These are phyloP conservation scores for Microbotryum violaceum DNA, from an alignment of 1,284 basidiomycete genomes.

Conservation along the genomic window DNA sequence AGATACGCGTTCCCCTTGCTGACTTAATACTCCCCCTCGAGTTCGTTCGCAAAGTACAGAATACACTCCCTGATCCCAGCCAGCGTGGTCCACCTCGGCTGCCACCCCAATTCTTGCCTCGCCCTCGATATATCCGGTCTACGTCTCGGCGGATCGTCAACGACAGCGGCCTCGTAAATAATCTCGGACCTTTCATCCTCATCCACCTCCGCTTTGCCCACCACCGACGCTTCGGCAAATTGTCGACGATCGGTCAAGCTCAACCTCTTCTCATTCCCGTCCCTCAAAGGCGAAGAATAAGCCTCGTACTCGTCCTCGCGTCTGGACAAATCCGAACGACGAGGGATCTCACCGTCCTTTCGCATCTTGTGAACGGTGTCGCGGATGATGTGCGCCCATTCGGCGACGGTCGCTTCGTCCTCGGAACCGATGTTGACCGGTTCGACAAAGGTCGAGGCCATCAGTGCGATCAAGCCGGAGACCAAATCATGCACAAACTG, in stretches of 20 bases:
- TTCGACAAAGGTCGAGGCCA: conserved; percentile 82
- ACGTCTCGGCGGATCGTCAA: conserved; percentile 87
- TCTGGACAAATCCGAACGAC: neutral
- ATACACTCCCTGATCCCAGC: conserved; percentile 94
- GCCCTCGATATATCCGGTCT: conserved; percentile 87
- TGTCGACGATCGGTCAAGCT: conserved; percentile 48
- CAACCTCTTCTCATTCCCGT: neutral
- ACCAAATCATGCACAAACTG: conserved; percentile 56
- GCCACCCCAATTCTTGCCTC: conserved; percentile 76
- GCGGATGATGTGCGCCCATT: conserved; percentile 38
- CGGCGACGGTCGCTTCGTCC: conserved; percentile 83
- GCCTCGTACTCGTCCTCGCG: conserved; percentile 64
- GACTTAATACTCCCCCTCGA: neutral
- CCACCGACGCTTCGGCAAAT: conserved; percentile 46
- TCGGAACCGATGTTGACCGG: conserved; percentile 91
- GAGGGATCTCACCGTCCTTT: conserved; percentile 49
- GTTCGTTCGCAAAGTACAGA: conserved; percentile 44
- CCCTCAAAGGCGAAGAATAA: conserved; percentile 34
- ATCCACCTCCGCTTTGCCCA: neutral
- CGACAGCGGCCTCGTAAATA: conserved; percentile 35
- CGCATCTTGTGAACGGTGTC: conserved; percentile 34
- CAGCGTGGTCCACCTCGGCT: conserved; percentile 81
- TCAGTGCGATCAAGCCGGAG: conserved; percentile 46
- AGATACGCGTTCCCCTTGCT: too few relatives aligned
- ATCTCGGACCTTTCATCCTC: conserved; percentile 30